Base-by-base conservation (phyloP, 1,284 basidiomycete species). In the Amylostereum areolatum region DNA sequence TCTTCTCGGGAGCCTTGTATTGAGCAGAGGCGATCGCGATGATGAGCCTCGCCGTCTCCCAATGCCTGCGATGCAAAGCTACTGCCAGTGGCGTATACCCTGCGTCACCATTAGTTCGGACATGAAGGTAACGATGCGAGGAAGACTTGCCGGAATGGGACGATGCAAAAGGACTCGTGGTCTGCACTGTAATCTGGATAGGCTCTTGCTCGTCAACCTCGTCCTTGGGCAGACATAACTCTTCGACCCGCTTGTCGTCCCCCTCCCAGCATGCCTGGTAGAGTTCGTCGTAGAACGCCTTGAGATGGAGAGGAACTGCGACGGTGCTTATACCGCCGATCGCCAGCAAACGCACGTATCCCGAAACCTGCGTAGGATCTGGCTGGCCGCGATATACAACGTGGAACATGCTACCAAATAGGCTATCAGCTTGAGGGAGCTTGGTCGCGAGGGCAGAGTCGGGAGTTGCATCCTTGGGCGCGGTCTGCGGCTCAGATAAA, bases 21-120 rank as follows among this genome's bases (percentile, higher is more conserved):
- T 82, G 79, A 4, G 77, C 72, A 4, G 63, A 60, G 5, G 75
- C 70, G 49, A 80, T 77, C 2, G 73, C 72, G 32, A 81, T 57
- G 11, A 81, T 67, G 9, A 80, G 62, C 27, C 69, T 70, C 1
- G 75, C 78, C 3, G 77, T 77, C 4, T 69, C 65, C 78, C 78
- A 82, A 30, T 67, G 70, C 3, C 74, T 67, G 9, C 66, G 68
- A 18, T 59, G 57, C 12, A 79, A 54, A 5, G 78, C 78, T n/a
- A 74, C 68, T 46, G 62, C 70, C 5, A 79, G 62, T 0, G 78
- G 75, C 1, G 73, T 74, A 42, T 64, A 63, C 27, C 71, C 72
- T 73, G n/a, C n/a, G 27, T 27, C n/a, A n/a, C n/a, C n/a, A n/a
- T n/a, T n/a, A n/a, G n/a, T n/a, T n/a, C n/a, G n/a, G n/a, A n/a